Evolutionary conservation across 495 filamentous ascomycete genomes (phyloP).

Genomic region (Polyplosphaeria fusca): DNA sequence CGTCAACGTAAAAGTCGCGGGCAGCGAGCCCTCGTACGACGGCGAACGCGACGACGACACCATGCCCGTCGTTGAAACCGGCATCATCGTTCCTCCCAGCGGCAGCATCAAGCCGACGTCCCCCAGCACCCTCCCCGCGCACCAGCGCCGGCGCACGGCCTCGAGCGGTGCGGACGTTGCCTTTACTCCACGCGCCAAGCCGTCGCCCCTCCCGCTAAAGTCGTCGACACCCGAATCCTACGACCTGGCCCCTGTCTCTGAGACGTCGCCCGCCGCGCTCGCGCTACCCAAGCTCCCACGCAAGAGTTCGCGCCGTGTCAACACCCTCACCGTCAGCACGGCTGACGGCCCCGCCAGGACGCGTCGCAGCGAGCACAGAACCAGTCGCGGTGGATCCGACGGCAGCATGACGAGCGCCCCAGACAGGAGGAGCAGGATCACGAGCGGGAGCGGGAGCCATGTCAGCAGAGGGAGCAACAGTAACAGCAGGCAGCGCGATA

Average conservation of each 20-base stretch:
- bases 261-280: background rate
- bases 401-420: background rate
- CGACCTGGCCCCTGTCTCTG: conserved; percentile 4
- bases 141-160: conserved; percentile 29
- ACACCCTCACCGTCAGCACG: background rate
- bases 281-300: conserved; percentile 5
- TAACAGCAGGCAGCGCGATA: conserved; percentile 20
- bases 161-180: conserved; percentile 26
- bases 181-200: conserved; percentile 2
- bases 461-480: conserved; percentile 20
- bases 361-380: background rate
- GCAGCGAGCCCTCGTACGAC: conserved; percentile 31
- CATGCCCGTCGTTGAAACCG: conserved; percentile 7
- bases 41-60: conserved; percentile 21
- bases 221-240: background rate
- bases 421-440: background rate
- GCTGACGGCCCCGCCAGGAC: no score
- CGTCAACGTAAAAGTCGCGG: conserved; percentile 32
- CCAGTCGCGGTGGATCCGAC: no score
- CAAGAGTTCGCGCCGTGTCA: conserved; percentile 1
- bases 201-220: background rate
- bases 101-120: conserved; percentile 15
- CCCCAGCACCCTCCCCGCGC: background rate
- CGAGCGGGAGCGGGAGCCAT: background rate
- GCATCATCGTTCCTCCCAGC: conserved; percentile 13